Conservation (phyloP, 371 early-diverging fungal genomes). For the Circinella umbellata region DNA sequence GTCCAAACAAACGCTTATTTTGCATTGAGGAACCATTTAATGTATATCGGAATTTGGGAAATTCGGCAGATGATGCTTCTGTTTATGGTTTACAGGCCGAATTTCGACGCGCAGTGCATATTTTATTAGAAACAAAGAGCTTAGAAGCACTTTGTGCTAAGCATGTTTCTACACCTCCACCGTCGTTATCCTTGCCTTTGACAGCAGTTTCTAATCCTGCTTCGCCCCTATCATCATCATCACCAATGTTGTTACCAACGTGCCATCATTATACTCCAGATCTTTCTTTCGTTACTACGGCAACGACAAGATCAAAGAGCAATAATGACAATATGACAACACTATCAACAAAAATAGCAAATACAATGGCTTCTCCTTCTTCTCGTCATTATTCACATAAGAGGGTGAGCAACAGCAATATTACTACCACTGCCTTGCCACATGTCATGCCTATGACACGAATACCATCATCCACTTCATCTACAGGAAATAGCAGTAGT, state of each 20-base stretch:
- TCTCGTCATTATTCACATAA: neutral
- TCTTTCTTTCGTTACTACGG: too few species aligned
- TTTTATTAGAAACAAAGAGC: constrained; percentile 53
- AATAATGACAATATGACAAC: too few species aligned
- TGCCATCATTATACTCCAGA: too few species aligned
- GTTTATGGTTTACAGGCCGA: constrained; percentile 79
- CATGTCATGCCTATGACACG: neutral
- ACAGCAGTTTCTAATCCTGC: neutral
- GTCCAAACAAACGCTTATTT: constrained; percentile 60
- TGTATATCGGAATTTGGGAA: constrained; percentile 83
- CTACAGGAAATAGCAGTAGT: neutral
- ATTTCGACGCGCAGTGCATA: constrained; percentile 72
- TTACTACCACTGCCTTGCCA: neutral
- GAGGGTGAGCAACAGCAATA: neutral
- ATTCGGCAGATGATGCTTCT: constrained; percentile 81
- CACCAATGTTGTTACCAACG: too few species aligned
- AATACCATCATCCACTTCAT: neutral
- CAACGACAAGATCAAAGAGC: too few species aligned
- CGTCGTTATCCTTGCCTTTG: neutral
- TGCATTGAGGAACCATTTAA: constrained; percentile 95
- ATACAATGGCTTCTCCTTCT: neutral
- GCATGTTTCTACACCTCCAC: neutral
- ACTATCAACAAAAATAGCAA: neutral
- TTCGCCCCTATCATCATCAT: too few species aligned
- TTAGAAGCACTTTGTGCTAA: constrained; percentile 44